Conservation (phyloP, 2,329 filamentous ascomycete genomes). For the Aspergillus sp. region DNA sequence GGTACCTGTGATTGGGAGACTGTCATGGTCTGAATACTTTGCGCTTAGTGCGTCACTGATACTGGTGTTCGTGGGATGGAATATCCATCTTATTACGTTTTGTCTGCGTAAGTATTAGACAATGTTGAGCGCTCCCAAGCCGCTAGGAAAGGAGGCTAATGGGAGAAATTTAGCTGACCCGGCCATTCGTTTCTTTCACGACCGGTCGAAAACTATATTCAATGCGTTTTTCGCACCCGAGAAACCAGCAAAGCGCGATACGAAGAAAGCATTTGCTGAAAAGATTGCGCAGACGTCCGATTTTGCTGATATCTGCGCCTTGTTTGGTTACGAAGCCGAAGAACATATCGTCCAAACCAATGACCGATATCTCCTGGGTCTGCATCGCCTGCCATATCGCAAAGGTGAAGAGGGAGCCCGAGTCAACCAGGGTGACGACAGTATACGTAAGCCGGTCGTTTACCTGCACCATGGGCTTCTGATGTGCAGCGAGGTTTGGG, state of each 20-base stretch:
- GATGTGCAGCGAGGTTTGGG: slow-evolving; percentile 99
- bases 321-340: slow-evolving; percentile 88
- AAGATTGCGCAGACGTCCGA: slow-evolving; percentile 79
- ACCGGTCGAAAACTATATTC: slow-evolving; percentile 72
- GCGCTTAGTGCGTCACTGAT: slow-evolving; percentile 76
- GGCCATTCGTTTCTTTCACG: slow-evolving; percentile 74
- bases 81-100: slow-evolving; percentile 79
- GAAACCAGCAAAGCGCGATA: slow-evolving; percentile 53
- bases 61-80: slow-evolving; percentile 70
- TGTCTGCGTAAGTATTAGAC: slow-evolving; percentile 60
- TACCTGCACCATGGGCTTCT: slow-evolving; percentile 93
- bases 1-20: slow-evolving; percentile 56
- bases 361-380: slow-evolving; percentile 84
- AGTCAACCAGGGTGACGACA: slow-evolving; percentile 61
- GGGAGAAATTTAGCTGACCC: slow-evolving; percentile 53
- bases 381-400: slow-evolving; percentile 78
- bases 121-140: background rate
- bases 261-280: slow-evolving; percentile 62
- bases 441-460: slow-evolving; percentile 71
- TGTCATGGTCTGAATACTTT: slow-evolving; percentile 68
- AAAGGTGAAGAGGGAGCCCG: slow-evolving; percentile 70
- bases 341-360: slow-evolving; percentile 93
- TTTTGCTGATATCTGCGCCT: slow-evolving; percentile 84
- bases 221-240: slow-evolving; percentile 66
- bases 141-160: slow-evolving; percentile 11